Conservation (phyloP, 768 basidiomycete genomes). For the Cytidiella melzeri region DNA sequence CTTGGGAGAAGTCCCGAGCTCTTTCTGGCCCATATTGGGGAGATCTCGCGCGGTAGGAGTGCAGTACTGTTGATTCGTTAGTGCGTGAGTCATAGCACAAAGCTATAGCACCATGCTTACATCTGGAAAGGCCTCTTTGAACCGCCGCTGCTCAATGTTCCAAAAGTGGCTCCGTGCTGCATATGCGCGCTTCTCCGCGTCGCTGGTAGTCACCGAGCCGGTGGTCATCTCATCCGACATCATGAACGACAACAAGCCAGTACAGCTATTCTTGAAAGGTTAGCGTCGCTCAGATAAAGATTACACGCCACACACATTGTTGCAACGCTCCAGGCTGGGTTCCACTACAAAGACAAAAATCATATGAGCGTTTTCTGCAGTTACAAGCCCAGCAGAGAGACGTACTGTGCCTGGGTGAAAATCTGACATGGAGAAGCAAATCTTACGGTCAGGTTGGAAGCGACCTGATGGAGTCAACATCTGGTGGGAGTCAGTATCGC, state of each 20-base stretch:
- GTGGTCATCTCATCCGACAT: slow-evolving; percentile 95
- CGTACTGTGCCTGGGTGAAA: slow-evolving; percentile 85
- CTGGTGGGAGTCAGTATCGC: slow-evolving; percentile 32
- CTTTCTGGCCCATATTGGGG: slow-evolving; percentile 91
- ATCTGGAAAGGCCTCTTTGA: slow-evolving; percentile 84
- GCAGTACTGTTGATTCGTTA: slow-evolving; percentile 51
- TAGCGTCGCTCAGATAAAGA: slow-evolving; percentile 6
- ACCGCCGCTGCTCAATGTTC: slow-evolving; percentile 76
- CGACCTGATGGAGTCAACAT: slow-evolving; percentile 90
- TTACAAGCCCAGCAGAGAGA: slow-evolving; percentile 16
- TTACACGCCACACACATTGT: slow-evolving; percentile 63
- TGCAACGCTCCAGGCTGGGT: slow-evolving; percentile 92
- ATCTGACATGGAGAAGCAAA: slow-evolving; percentile 98
- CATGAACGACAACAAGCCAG: slow-evolving; percentile 93
- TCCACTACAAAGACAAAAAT: slow-evolving; percentile 53
- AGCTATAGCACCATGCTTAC: slow-evolving; percentile 37
- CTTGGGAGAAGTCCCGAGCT: slow-evolving; percentile 46
- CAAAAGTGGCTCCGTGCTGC: slow-evolving; percentile 79
- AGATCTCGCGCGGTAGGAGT: slow-evolving; percentile 58
- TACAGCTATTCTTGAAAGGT: slow-evolving; percentile 49
- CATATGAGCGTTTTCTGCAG: no score
- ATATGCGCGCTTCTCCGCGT: slow-evolving; percentile 70
- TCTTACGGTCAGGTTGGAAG: slow-evolving; percentile 90
- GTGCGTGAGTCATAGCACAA: not conserved
- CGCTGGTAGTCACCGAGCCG: slow-evolving; percentile 78